These are phyloP conservation scores for Fomitopsis betulina DNA, from an alignment of 1,284 basidiomycete species.

Conservation along the genomic window DNA sequence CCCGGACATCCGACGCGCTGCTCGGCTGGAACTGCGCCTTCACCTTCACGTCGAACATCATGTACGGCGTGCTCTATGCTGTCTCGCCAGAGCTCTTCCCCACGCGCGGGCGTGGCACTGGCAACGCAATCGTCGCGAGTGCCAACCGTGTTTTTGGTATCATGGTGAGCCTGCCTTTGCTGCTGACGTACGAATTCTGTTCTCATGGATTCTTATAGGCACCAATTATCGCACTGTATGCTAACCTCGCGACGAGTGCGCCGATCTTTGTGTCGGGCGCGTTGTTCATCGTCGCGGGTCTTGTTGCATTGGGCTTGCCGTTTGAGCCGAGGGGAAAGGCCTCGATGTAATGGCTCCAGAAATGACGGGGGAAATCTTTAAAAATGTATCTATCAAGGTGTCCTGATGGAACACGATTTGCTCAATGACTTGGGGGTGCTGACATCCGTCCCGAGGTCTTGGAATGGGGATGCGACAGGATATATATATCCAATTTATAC, in stretches of 20 bases:
- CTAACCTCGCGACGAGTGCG: conserved; percentile 52
- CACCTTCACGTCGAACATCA: conserved; percentile 58
- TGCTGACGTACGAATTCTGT: neutral
- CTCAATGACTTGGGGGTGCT: too few species aligned
- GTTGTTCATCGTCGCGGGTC: conserved; percentile 57
- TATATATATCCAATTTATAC: too few species aligned
- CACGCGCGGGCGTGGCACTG: conserved; percentile 67
- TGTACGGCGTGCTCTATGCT: conserved; percentile 73
- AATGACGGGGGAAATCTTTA: too few species aligned
- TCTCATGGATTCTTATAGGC: conserved; percentile 33
- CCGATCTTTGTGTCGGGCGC: conserved; percentile 72
- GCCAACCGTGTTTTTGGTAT: conserved; percentile 63
- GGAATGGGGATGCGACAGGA: too few species aligned
- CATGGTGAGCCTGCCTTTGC: conserved; percentile 34
- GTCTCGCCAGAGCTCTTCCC: conserved; percentile 68
- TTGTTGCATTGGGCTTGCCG: conserved; percentile 64
- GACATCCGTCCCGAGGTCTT: too few species aligned
- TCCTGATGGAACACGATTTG: too few species aligned
- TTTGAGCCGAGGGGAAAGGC: conserved; percentile 68
- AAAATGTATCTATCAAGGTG: neutral
- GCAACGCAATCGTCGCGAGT: conserved; percentile 60
- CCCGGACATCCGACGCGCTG: conserved; percentile 55
- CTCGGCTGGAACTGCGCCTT: conserved; percentile 75
- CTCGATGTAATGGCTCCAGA: conserved; percentile 36
- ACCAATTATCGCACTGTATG: conserved; percentile 62